Evolutionary conservation across 139 green algal genomes (phyloP), one percentile per base, ranked within the genome.

Genomic region (Chlorella sp.): DNA sequence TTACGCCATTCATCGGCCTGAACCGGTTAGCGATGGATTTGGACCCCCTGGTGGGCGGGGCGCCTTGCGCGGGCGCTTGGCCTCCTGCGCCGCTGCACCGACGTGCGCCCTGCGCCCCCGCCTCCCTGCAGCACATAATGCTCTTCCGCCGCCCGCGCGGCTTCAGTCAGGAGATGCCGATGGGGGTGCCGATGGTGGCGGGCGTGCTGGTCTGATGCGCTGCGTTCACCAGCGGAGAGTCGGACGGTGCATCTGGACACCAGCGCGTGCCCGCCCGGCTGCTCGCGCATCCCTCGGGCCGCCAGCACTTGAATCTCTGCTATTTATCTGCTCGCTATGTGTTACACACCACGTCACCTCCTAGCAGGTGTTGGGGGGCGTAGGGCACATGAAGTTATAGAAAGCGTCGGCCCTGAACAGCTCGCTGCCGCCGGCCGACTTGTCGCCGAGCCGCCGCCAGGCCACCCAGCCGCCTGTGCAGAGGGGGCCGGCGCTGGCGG

Each of bases 331-430:
- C n/a, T n/a, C n/a, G n/a, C n/a, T n/a, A n/a, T n/a, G n/a, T n/a
- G n/a, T n/a, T n/a, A n/a, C n/a, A n/a, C n/a, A n/a, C n/a, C n/a
- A n/a, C n/a, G n/a, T 12, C 59, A 70, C 48, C 38, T 81, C 69
- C n/a, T n/a, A 94, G 9, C 91, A 76, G 0, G 42, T 69, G n/a
- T 53, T 60, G 25, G 95, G 95, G 15, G 92, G 71, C 76, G 95
- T 90, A 6, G 95, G 94, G 58, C 94, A 93, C n/a, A 99, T 76
- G 79, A 99, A 90, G 77, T 99, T 99, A 79, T 99, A 99, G 76
- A 97, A 97, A 0, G 94, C 89, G 55, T 94, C 87, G 3, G 83
- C 67, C 27, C 95, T 84, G 72, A 98, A 98, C 53, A 98, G 76
- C 4, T 93, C 84, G 0, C 94, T 91, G 1, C 93, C 94, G 2